Evolutionary conservation across 169 alveolate genomes (phyloP), one percentile per base, ranked within the genome.

Genomic region (Plasmodium vivax): DNA sequence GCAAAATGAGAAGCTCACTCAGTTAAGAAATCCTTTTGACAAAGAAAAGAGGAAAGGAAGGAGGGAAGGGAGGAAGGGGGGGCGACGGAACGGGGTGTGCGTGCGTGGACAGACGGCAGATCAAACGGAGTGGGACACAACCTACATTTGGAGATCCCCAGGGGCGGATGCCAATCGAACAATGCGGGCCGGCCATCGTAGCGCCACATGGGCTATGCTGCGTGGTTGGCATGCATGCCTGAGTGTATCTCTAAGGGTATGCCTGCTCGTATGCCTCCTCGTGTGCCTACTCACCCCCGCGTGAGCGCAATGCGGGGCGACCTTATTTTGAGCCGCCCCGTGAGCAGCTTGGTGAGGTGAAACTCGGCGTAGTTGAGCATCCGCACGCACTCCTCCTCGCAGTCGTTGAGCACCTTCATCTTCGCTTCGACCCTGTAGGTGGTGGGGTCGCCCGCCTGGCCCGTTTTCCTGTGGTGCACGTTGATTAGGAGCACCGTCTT

Each of bases 351-450:
- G 1, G 19, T 32, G 8, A 85, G 14, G 62, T 85, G 75, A 23
- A 85, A 85, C 30, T 47, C 82, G 9, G 75, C 12, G 43, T 75
- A 75, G 62, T 85, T 19, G 5, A 85, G 81, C 8, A 85, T 34
- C 16, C 80, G 56, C 14, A 23, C 27, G 62, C 87, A 47, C 58
- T 47, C 72, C 12, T 85, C 93, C 38, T 85, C 87, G 36, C 87
- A 85, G 30, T 54, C 80, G 62, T 85, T 75, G 12, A 85, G 80
- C 1, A 85, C 19, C 75, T 85, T 85, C 30, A 85, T 85, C 38
- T 85, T 85, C 43, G 62, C 23, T 51, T 74, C 36, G 45, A 85
- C 73, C 77, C 38, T 43, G 47, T 85, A 85, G 36, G 43, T 30
- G 58, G 72, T 41, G 36, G 68, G 36, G 9, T 19, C 43, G 1